phyloP scores from a whole-genome alignment of 1,139 yeast species.

The Meyerozyma elateridarum region DNA sequence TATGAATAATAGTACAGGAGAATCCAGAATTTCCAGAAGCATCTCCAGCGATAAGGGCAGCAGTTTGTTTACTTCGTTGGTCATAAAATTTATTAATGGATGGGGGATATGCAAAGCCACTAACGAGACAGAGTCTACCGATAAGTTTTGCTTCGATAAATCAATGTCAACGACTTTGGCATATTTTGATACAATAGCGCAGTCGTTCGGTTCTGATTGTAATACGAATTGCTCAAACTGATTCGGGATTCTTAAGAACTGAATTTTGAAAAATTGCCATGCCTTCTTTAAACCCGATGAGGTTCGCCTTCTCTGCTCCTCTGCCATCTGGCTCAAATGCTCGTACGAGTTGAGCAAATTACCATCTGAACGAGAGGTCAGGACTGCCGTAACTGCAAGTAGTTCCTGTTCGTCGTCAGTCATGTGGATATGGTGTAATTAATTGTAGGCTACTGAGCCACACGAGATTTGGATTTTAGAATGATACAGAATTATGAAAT shows the following conservation, averaged over 20 bases:
- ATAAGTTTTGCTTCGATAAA: conserved; percentile 18
- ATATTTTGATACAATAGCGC: conserved; percentile 50
- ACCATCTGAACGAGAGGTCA: conserved; percentile 3
- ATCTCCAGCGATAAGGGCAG: conserved; percentile 21
- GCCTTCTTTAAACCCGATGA: conserved; percentile 20
- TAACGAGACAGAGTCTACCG: conserved; percentile 34
- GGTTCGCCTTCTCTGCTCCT: conserved; percentile 12
- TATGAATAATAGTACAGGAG: conserved; percentile 58
- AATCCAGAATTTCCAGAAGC: conserved; percentile 33
- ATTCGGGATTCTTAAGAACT: conserved; percentile 22
- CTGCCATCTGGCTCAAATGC: neutral
- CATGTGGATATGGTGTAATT: neutral
- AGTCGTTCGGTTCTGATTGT: conserved; percentile 48
- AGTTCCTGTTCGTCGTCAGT: conserved; percentile 4
- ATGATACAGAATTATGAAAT: too few relatives aligned
- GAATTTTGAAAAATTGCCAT: conserved; percentile 23
- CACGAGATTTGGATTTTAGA: too few relatives aligned
- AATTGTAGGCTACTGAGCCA: neutral
- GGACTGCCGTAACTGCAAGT: conserved; percentile 1
- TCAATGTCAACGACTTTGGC: conserved; percentile 34
- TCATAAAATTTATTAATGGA: conserved; percentile 46
- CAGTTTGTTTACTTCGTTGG: conserved; percentile 28
- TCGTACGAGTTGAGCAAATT: neutral
- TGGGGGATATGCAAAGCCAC: conserved; percentile 49
- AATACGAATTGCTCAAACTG: conserved; percentile 38